Conservation (phyloP, 768 basidiomycete genomes). For the Clavaria fumosa region DNA sequence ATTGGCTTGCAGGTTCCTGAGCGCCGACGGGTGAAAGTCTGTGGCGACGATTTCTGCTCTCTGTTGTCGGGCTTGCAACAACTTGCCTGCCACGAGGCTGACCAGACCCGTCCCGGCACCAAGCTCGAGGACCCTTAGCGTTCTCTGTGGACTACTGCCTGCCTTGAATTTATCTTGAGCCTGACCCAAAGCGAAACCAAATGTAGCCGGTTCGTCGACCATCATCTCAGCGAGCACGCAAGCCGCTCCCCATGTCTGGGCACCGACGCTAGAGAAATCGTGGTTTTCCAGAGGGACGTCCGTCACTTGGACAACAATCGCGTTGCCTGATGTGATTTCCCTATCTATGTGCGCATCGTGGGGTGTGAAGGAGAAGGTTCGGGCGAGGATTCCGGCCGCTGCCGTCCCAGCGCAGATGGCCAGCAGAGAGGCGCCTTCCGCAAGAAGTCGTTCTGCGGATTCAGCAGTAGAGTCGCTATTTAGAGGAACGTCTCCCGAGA, state of each 20-base stretch:
- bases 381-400: constrained; percentile 41
- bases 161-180: background rate
- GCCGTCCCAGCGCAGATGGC: constrained; percentile 49
- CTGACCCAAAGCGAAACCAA: constrained; percentile 22
- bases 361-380: constrained; percentile 31
- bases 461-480: constrained; percentile 4
- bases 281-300: constrained; percentile 57
- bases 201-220: constrained; percentile 35
- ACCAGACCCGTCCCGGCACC: constrained; percentile 80
- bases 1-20: constrained; percentile 54
- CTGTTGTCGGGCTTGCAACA: constrained; percentile 18
- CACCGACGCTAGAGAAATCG: constrained; percentile 62
- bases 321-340: too few relatives aligned
- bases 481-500: background rate
- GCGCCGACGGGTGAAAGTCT: constrained; percentile 63
- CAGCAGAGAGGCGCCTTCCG: constrained; percentile 41
- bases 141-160: background rate
- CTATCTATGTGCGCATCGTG: constrained; percentile 1
- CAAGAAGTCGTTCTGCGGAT: constrained; percentile 5
- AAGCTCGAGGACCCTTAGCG: constrained; percentile 50
- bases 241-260: constrained; percentile 83
- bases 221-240: constrained; percentile 69
- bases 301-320: constrained; percentile 31
- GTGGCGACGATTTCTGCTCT: constrained; percentile 38
- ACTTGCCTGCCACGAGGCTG: constrained; percentile 39